These are phyloP conservation scores for Arthrobotrys conoides DNA, from an alignment of 2,329 filamentous ascomycete species.

Conservation along the genomic window DNA sequence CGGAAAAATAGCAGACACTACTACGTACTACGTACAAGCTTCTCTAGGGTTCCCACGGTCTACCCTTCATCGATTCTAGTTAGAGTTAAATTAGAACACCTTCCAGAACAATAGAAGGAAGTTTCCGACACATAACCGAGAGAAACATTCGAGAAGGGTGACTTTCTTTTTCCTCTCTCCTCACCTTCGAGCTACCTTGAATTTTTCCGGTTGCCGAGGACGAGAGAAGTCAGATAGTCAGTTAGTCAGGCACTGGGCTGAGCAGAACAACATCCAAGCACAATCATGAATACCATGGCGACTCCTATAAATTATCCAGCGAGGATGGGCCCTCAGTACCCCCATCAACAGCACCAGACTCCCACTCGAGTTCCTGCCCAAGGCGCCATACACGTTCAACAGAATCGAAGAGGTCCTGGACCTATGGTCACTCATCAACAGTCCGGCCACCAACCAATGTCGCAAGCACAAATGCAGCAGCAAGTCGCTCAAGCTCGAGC, in stretches of 20 bases:
- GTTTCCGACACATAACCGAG: slow-evolving; percentile 54
- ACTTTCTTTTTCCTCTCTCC: slow-evolving; percentile 15
- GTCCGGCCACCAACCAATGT: slow-evolving; percentile 58
- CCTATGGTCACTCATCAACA: slow-evolving; percentile 63
- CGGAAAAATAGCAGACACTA: slow-evolving; percentile 54
- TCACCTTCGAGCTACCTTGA: slow-evolving; percentile 28
- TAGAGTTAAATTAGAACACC: slow-evolving; percentile 57
- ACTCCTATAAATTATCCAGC: slow-evolving; percentile 60
- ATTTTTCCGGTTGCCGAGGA: slow-evolving; percentile 60
- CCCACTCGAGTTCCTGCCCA: slow-evolving; percentile 55
- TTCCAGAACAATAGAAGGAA: slow-evolving; percentile 43
- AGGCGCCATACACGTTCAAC: slow-evolving; percentile 51
- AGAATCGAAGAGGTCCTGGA: slow-evolving; percentile 63
- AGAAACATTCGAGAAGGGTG: slow-evolving; percentile 52
- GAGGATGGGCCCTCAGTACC: slow-evolving; percentile 57
- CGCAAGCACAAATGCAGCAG: slow-evolving; percentile 62
- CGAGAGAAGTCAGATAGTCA: slow-evolving; percentile 3
- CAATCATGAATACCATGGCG: slow-evolving; percentile 56
- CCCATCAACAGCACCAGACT: slow-evolving; percentile 57
- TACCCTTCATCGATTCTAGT: slow-evolving; percentile 41
- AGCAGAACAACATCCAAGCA: slow-evolving; percentile 34
- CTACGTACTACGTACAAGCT: slow-evolving; percentile 27
- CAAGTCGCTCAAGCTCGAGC: slow-evolving; percentile 61
- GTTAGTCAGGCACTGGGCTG: slow-evolving; percentile 7
- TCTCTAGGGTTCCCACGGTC: slow-evolving; percentile 51